Evolutionary conservation across 2,329 filamentous ascomycete genomes (phyloP).

Genomic region (Calonectria montana): DNA sequence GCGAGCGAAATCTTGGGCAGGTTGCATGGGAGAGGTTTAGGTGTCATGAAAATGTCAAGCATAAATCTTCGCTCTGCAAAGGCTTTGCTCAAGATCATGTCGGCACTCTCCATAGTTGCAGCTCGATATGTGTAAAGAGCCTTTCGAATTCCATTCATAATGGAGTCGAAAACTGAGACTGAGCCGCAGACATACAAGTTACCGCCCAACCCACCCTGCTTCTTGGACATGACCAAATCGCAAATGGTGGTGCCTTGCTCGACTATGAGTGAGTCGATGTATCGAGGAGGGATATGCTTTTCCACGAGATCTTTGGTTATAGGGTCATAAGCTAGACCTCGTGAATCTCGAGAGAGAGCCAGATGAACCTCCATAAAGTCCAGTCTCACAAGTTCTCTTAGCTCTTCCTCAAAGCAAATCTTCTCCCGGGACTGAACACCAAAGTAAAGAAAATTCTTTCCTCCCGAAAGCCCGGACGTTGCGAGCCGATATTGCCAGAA

Average conservation of each 20-base stretch:
- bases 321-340: constrained; percentile 59
- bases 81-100: constrained; percentile 62
- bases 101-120: constrained; percentile 62
- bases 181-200: constrained; percentile 48
- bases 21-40: constrained; percentile 62
- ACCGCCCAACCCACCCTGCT: constrained; percentile 61
- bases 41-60: constrained; percentile 68
- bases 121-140: constrained; percentile 65
- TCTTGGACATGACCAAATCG: constrained; percentile 68
- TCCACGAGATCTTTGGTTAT: constrained; percentile 57
- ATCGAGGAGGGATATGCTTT: constrained; percentile 60
- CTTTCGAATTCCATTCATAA: constrained; percentile 66
- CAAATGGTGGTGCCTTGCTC: constrained; percentile 63
- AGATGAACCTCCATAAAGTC: constrained; percentile 64
- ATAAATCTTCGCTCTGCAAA: constrained; percentile 68
- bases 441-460: constrained; percentile 61
- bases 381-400: constrained; percentile 49
- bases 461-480: constrained; percentile 50
- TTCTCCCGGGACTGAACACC: constrained; percentile 65
- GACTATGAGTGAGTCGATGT: constrained; percentile 63
- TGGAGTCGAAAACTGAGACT: constrained; percentile 55
- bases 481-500: constrained; percentile 62
- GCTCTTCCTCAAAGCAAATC: constrained; percentile 39
- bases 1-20: constrained; percentile 62
- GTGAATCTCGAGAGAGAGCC: constrained; percentile 62